Conservation (phyloP, 768 basidiomycete genomes). For the Agrocybe praecox region DNA sequence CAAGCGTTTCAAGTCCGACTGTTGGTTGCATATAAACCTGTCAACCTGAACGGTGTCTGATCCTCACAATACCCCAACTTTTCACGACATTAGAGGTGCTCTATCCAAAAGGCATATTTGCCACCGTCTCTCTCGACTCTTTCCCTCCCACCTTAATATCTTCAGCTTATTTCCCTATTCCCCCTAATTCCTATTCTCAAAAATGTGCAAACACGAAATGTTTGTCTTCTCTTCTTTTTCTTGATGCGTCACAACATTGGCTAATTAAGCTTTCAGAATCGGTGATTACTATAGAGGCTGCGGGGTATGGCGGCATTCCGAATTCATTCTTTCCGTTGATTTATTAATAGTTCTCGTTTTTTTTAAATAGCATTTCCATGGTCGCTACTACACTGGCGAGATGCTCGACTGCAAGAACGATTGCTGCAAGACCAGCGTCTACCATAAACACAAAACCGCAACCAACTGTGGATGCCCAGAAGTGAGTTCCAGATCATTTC, state of each 20-base stretch:
- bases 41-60: background rate
- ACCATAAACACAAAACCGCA: constrained; percentile 47
- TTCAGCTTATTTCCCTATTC: background rate
- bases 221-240: constrained; percentile 17
- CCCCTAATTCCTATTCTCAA: constrained; percentile 3
- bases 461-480: constrained; percentile 43
- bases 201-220: constrained; percentile 43
- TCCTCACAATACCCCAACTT: background rate
- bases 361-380: constrained; percentile 45
- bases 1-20: constrained; percentile 25
- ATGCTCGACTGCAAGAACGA: constrained; percentile 39
- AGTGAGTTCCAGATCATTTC: constrained; percentile 30
- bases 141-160: too few species aligned
- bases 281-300: constrained; percentile 55
- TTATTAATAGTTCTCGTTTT: constrained; percentile 8
- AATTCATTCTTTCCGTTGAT: background rate
- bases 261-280: constrained; percentile 29
- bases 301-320: constrained; percentile 35
- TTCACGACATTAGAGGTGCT: too few species aligned
- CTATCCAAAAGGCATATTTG: too few species aligned
- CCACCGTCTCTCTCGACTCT: too few species aligned
- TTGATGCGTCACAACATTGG: background rate
- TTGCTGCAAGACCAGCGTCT: constrained; percentile 39
- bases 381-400: constrained; percentile 50
- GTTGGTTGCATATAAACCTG: constrained; percentile 20